Conservation (phyloP, 2,329 filamentous ascomycete species). For the Diaporthe australafricana region DNA sequence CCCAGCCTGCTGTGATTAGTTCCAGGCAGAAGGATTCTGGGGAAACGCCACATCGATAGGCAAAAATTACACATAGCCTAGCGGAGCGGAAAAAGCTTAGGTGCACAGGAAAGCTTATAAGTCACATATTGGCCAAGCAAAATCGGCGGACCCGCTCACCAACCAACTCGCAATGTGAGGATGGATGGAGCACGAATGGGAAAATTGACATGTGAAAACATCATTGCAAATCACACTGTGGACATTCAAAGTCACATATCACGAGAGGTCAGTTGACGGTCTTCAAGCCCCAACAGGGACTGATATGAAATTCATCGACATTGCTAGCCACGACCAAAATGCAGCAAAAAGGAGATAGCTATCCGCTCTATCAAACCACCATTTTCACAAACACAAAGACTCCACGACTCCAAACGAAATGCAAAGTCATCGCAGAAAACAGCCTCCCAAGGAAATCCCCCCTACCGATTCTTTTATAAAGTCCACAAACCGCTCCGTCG, state of each 20-base stretch:
- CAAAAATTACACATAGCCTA: not conserved
- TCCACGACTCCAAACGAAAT: conserved; percentile 10
- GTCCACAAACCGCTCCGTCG: conserved; percentile 68
- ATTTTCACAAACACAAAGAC: not conserved
- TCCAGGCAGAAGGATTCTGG: not conserved
- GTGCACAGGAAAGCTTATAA: no score
- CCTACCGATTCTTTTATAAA: conserved; percentile 51
- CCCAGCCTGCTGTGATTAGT: not conserved
- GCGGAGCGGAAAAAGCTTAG: not conserved
- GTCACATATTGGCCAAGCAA: no score
- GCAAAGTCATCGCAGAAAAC: not conserved
- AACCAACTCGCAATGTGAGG: no score
- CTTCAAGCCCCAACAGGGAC: not conserved
- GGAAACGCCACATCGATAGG: not conserved
- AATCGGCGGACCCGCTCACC: no score
- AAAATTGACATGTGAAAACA: no score
- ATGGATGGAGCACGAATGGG: no score
- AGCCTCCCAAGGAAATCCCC: not conserved
- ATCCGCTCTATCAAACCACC: not conserved
- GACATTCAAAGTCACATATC: not conserved
- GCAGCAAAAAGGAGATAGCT: not conserved
- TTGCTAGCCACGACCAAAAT: not conserved
- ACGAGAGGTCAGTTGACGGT: not conserved
- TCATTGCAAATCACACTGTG: no score
- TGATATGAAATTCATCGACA: conserved; percentile 8